A percentile compares a stretch with the other conserved stretches of the same genome.
Evolutionary conservation across 176 grass and related monocot species (phyloP).

Genomic region (Avena insularis): DNA sequence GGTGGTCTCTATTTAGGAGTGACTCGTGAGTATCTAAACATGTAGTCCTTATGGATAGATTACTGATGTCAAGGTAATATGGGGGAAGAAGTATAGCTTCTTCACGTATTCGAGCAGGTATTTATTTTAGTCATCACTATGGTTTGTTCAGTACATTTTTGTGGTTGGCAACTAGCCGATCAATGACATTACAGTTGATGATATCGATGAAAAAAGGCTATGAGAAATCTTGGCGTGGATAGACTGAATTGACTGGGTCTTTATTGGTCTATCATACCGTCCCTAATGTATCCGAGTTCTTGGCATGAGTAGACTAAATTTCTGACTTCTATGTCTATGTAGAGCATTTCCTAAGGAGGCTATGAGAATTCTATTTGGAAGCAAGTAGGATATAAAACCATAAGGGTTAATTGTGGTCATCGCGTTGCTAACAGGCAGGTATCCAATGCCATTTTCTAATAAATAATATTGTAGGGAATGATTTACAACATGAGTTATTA

Average conservation of each 20-base stretch:
- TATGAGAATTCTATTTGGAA: slow-evolving; percentile 52
- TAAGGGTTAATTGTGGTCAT: slow-evolving; percentile 44
- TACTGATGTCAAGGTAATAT: slow-evolving; percentile 60
- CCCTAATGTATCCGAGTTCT: not conserved
- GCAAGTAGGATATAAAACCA: slow-evolving; percentile 36
- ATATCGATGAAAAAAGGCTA: not conserved
- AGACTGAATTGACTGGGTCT: no score
- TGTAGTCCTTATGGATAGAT: slow-evolving; percentile 69
- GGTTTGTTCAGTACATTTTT: slow-evolving; percentile 1
- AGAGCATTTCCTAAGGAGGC: slow-evolving; percentile 62
- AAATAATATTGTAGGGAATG: no score
- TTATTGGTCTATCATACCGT: not conserved
- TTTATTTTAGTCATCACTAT: not conserved
- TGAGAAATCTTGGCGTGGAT: not conserved
- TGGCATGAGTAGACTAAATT: not conserved
- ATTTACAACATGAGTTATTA: no score
- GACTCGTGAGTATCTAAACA: slow-evolving; percentile 53
- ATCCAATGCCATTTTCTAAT: no score
- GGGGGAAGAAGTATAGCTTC: slow-evolving; percentile 66
- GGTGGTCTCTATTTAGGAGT: slow-evolving; percentile 64
- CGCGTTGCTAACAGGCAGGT: slow-evolving; percentile 55
- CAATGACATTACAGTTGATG: slow-evolving; percentile 1
- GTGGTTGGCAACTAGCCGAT: slow-evolving; percentile 3
- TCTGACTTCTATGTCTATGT: not conserved
- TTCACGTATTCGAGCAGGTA: slow-evolving; percentile 65